These are phyloP conservation scores for Verticillium longisporum DNA, from an alignment of 2,329 filamentous ascomycete genomes.

Conservation along the genomic window DNA sequence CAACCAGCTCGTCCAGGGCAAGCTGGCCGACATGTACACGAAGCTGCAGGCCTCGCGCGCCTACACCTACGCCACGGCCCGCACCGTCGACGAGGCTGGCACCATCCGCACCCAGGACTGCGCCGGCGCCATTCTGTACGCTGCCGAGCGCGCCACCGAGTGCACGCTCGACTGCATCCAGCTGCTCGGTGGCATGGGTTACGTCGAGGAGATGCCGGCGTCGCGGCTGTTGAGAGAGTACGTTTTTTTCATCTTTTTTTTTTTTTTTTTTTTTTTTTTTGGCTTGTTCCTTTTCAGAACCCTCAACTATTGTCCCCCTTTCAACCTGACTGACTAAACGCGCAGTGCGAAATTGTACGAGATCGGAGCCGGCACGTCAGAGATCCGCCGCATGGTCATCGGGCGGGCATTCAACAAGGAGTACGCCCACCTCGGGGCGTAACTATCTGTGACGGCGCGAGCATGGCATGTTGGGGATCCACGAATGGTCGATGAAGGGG, in stretches of 20 bases:
- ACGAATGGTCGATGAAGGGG: too few species aligned
- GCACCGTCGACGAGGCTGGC: constrained; percentile 69
- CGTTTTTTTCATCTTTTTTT: constrained; percentile 22
- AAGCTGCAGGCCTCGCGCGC: constrained; percentile 78
- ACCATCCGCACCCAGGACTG: constrained; percentile 81
- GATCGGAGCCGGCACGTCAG: constrained; percentile 93
- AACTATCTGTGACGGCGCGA: background rate
- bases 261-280: too few species aligned
- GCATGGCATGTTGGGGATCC: too few species aligned
- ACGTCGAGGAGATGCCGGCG: constrained; percentile 90
- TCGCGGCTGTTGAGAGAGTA: constrained; percentile 72
- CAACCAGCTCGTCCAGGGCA: constrained; percentile 89
- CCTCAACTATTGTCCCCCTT: too few species aligned
- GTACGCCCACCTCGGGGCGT: constrained; percentile 42
- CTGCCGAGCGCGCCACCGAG: constrained; percentile 84
- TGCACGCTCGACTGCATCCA: constrained; percentile 84
- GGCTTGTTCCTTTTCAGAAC: background rate
- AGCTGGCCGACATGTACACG: constrained; percentile 95
- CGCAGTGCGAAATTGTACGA: constrained; percentile 78
- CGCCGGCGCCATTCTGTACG: constrained; percentile 88
- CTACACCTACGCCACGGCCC: constrained; percentile 82
- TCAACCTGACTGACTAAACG: constrained; percentile 19
- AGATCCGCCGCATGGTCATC: constrained; percentile 91
- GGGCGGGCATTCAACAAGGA: constrained; percentile 87
- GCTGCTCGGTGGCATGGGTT: constrained; percentile 89